phyloP scores from a whole-genome alignment of 2,329 filamentous ascomycete genomes.

The Aureobasidium pullulans region DNA sequence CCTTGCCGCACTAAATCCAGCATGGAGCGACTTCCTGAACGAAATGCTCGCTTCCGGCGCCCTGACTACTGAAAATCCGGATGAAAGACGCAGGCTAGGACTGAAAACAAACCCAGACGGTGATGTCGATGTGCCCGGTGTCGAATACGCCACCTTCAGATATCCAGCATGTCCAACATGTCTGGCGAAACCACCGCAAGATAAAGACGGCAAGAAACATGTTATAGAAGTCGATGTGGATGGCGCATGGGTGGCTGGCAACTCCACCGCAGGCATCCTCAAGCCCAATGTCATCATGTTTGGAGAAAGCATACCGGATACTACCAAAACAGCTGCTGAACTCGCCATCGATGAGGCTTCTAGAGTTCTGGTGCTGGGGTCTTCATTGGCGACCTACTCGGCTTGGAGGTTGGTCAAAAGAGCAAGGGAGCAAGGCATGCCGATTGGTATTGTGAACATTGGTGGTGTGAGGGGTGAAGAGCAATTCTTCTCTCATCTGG shows the following conservation, averaged over 20 bases:
- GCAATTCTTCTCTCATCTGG: constrained; percentile 55
- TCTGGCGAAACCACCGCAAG: constrained; percentile 53
- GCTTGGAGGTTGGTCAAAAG: constrained; percentile 84
- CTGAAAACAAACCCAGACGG: constrained; percentile 88
- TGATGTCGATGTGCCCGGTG: constrained; percentile 81
- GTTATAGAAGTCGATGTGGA: constrained; percentile 66
- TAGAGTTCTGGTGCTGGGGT: constrained; percentile 73
- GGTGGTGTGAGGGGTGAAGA: constrained; percentile 77
- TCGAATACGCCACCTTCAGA: constrained; percentile 80
- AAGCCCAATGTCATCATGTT: constrained; percentile 97
- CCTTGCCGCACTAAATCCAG: constrained; percentile 71
- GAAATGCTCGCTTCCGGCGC: constrained; percentile 68
- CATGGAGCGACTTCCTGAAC: constrained; percentile 70
- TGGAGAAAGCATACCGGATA: constrained; percentile 70
- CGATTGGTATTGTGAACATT: constrained; percentile 80
- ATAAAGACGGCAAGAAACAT: constrained; percentile 48
- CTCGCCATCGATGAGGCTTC: constrained; percentile 69
- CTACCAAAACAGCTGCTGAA: constrained; percentile 70
- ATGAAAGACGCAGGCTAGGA: constrained; percentile 58
- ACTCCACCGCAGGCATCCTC: constrained; percentile 60
- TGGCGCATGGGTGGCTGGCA: constrained; percentile 61
- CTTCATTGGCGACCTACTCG: constrained; percentile 88
- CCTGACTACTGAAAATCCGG: constrained; percentile 67
- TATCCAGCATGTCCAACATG: constrained; percentile 87
- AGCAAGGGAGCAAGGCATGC: constrained; percentile 74